A percentile compares a stretch with the other conserved stretches of the same genome.
Evolutionary conservation across 2,329 filamentous ascomycete species (phyloP).

Genomic region (Stagonosporopsis chrysanthemi): DNA sequence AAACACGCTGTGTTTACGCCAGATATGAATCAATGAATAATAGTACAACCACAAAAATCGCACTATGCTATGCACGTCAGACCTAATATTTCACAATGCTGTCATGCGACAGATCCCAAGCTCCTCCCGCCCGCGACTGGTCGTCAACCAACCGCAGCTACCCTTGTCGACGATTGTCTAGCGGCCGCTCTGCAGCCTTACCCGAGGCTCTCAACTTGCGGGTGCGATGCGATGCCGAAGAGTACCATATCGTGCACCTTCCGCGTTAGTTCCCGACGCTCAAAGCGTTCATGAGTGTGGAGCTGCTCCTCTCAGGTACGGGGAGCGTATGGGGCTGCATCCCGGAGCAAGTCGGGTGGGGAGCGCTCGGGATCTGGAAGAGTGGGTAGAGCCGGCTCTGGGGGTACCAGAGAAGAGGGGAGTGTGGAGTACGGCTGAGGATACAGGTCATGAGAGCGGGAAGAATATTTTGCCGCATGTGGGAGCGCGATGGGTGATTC

Average conservation of each 20-base stretch:
- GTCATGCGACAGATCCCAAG: neutral
- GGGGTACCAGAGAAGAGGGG: neutral
- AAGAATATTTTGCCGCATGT: neutral
- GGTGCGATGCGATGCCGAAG: conserved; percentile 13
- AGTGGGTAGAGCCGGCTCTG: conserved; percentile 18
- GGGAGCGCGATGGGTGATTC: neutral
- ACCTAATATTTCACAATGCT: neutral
- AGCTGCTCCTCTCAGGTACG: conserved; percentile 13
- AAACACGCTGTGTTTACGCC: conserved; percentile 32
- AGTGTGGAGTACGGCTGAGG: neutral
- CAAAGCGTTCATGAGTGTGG: conserved; percentile 8
- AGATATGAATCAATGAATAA: conserved; percentile 42
- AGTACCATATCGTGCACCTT: conserved; percentile 4
- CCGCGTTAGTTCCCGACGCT: conserved; percentile 23
- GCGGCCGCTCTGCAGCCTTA: conserved; percentile 24
- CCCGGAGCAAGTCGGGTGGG: conserved; percentile 16
- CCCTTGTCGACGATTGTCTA: conserved; percentile 34
- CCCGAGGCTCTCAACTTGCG: conserved; percentile 25
- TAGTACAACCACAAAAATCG: conserved; percentile 20
- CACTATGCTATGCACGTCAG: neutral
- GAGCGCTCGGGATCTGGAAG: neutral
- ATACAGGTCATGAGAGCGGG: neutral
- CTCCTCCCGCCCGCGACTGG: conserved; percentile 5
- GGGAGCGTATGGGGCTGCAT: conserved; percentile 11
- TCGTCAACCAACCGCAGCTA: conserved; percentile 25